Evolutionary conservation across 768 basidiomycete genomes (phyloP), one percentile per base, ranked within the genome.

Genomic region (Peribolospora baueri): DNA sequence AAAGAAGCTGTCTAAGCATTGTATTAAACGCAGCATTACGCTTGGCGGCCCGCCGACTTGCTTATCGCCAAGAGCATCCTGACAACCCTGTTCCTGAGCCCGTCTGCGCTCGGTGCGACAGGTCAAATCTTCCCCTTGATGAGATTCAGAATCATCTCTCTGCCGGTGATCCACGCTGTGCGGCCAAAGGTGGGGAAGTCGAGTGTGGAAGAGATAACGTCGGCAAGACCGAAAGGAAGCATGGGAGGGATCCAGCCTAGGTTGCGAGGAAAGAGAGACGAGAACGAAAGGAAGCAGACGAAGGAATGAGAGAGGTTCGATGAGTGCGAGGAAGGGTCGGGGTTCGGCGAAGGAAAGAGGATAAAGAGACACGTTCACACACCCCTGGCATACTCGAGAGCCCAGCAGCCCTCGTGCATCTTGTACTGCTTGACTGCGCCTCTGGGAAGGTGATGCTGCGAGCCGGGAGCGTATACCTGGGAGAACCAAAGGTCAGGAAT

Each of bases 211-310:
- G 79, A 76, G 51, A 97, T 61, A 4, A 72, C 73, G 67, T 98
- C 93, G 39, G 81, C 79, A 55, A 87, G 74, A 0, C 93, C 93
- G 62, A 98, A 95, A 0, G 88, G 88, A 58, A 95, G 66, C 91
- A 95, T 95, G 48, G 80, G 70, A 0, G 93, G 91, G 61, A 98
- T 95, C 88, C 91, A 97, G 36, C 91, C 90, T 93, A 56, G 48
- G 13, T 14, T 46, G 14, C 39, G 8, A 14, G 5, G 48, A 5
- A 41, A 25, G 4, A 7, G 50, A 41, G 40, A 50, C 41, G 25
- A 7, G 43, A 45, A 13, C 43, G 43, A 45, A 13, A 45, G 7
- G 43, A 7, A 45, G 43, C 43, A 13, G 7, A 13, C 43, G 43
- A 45, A 7, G 7, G 43, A 45, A 51, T 48, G 41, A 7, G 11